These are phyloP conservation scores for Globisporangium nunn DNA, from an alignment of 352 stramenopile genomes.

Conservation along the genomic window DNA sequence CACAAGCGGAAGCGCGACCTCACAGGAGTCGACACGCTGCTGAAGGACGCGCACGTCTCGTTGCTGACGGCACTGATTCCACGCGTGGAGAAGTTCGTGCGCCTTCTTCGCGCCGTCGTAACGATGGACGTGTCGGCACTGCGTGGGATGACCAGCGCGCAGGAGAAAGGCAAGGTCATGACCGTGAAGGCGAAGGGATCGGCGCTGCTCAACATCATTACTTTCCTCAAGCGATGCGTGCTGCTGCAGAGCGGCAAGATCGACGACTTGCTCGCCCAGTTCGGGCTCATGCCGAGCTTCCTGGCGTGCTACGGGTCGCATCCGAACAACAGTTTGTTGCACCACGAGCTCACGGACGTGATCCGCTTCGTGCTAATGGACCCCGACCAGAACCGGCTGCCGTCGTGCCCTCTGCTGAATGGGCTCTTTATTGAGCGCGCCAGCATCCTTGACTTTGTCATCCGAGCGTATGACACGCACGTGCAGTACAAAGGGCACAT, in stretches of 20 bases:
- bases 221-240: conserved; percentile 79
- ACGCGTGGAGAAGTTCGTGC: conserved; percentile 75
- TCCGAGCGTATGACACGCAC: conserved; percentile 61
- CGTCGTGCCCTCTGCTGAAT: conserved; percentile 72
- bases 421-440: conserved; percentile 63
- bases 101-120: conserved; percentile 62
- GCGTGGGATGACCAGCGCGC: conserved; percentile 34
- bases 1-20: conserved; percentile 81
- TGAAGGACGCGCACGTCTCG: conserved; percentile 38
- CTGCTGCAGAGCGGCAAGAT: conserved; percentile 71
- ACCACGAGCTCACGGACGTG: conserved; percentile 82
- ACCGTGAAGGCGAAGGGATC: conserved; percentile 60
- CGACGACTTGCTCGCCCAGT: conserved; percentile 61
- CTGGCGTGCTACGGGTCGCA: conserved; percentile 73
- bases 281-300: conserved; percentile 77
- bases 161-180: conserved; percentile 26
- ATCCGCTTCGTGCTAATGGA: conserved; percentile 84
- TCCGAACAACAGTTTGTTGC: conserved; percentile 75
- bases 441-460: conserved; percentile 81
- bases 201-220: conserved; percentile 66
- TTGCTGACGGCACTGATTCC: conserved; percentile 48
- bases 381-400: conserved; percentile 73
- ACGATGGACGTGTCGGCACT: conserved; percentile 37
- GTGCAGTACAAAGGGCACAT: conserved; percentile 87
- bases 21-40: conserved; percentile 53